These are phyloP conservation scores for Allomyces arbusculus DNA, from an alignment of 192 early-diverging fungal species.

Conservation along the genomic window DNA sequence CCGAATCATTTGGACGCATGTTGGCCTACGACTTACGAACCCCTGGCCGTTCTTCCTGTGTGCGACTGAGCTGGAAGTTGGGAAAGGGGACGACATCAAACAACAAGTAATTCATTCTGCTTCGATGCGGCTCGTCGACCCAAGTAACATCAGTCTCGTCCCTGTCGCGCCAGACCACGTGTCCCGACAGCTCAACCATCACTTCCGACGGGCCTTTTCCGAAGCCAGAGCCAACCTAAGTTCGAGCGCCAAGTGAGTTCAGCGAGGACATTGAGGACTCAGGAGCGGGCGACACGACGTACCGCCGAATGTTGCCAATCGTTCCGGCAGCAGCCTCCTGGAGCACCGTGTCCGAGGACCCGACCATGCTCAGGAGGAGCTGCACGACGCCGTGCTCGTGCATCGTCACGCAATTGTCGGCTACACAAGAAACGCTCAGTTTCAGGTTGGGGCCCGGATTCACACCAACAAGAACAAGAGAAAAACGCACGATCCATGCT, in stretches of 20 bases:
- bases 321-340: conserved; percentile 46
- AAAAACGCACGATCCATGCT: conserved; percentile 36
- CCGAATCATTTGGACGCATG: too few relatives aligned
- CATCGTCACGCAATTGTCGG: conserved; percentile 49
- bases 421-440: conserved; percentile 7
- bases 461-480: background rate
- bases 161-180: too few relatives aligned
- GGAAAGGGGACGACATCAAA: too few relatives aligned
- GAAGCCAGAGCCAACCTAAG: background rate
- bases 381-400: conserved; percentile 46
- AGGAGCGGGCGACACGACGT: background rate
- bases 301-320: conserved; percentile 43
- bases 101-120: too few relatives aligned
- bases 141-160: too few relatives aligned
- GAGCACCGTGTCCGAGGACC: conserved; percentile 25
- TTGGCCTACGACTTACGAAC: too few relatives aligned
- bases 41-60: too few relatives aligned
- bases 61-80: too few relatives aligned
- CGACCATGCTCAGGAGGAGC: conserved; percentile 41
- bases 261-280: background rate
- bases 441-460: background rate
- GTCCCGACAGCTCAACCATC: background rate
- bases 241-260: background rate
- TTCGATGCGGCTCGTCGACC: too few relatives aligned
- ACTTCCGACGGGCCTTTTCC: background rate